phyloP scores from a whole-genome alignment of 306 rosid species.

The Hylodesmum podocarpum region DNA sequence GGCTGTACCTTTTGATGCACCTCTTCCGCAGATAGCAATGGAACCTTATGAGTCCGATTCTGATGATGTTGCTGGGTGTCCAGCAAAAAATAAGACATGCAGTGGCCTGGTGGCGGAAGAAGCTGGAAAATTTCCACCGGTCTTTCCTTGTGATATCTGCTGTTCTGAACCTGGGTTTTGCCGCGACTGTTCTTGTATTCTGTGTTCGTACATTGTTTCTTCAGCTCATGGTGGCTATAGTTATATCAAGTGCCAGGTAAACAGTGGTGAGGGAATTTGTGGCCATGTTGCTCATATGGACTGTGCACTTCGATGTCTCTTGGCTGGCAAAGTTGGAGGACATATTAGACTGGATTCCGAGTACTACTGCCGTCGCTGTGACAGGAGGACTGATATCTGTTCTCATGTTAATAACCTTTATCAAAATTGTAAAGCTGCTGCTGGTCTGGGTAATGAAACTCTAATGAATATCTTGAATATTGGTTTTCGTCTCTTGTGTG shows the following conservation, averaged over 20 bases:
- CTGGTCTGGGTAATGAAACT: constrained; percentile 50
- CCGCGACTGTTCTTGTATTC: constrained; percentile 82
- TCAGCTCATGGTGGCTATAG: constrained; percentile 59
- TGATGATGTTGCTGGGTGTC: constrained; percentile 51
- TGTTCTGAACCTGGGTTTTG: constrained; percentile 75
- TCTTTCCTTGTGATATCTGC: constrained; percentile 73
- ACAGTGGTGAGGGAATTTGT: constrained; percentile 49
- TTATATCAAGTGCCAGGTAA: constrained; percentile 61
- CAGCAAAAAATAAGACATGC: constrained; percentile 67
- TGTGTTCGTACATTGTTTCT: constrained; percentile 62
- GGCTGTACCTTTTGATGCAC: too few species aligned
- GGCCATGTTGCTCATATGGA: constrained; percentile 81
- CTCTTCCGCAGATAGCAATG: constrained; percentile 41
- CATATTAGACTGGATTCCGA: constrained; percentile 66
- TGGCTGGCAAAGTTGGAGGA: constrained; percentile 82
- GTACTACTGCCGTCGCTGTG: constrained; percentile 88
- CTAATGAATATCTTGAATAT: constrained; percentile 54
- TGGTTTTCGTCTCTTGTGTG: constrained; percentile 71
- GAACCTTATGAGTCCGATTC: constrained; percentile 36
- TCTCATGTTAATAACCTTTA: constrained; percentile 54
- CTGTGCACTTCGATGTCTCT: constrained; percentile 62
- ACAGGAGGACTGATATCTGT: constrained; percentile 67
- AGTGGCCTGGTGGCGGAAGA: constrained; percentile 42
- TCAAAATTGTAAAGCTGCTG: constrained; percentile 50
- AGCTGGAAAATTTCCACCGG: constrained; percentile 34